Evolutionary conservation across 805 yeast genomes (phyloP).

Genomic region (Ogataea nonfermentans): DNA sequence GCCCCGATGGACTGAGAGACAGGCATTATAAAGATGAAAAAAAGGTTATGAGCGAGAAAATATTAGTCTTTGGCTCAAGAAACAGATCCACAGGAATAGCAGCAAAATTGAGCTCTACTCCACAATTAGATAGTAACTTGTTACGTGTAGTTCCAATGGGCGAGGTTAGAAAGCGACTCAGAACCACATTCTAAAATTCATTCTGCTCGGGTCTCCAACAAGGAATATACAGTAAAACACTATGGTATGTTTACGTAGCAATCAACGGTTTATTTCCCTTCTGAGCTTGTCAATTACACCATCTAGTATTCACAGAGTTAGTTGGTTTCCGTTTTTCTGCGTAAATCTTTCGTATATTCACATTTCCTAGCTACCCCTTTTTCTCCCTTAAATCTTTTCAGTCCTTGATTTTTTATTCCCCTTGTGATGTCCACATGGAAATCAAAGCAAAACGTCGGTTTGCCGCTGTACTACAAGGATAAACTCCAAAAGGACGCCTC

Average conservation of each 20-base stretch:
- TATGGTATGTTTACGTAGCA: too few species aligned
- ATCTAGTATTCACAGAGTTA: too few species aligned
- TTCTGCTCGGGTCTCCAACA: too few species aligned
- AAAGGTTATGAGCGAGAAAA: conserved; percentile 10
- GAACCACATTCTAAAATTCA: too few species aligned
- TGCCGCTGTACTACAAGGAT: conserved; percentile 56
- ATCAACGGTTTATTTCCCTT: background rate
- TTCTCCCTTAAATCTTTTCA: conserved; percentile 1
- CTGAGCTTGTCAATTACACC: background rate
- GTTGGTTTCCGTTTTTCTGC: too few species aligned
- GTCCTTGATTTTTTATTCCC: background rate
- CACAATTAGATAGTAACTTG: too few species aligned
- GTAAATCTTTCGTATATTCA: too few species aligned
- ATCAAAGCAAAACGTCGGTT: conserved; percentile 26
- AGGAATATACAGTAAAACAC: too few species aligned
- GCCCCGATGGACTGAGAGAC: conserved; percentile 60
- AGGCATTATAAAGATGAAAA: conserved; percentile 8
- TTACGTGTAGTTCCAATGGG: too few species aligned
- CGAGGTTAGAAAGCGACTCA: too few species aligned
- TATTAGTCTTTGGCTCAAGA: background rate
- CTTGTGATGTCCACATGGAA: conserved; percentile 21
- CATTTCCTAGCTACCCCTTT: background rate
- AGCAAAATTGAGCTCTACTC: too few species aligned
- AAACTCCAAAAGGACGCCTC: conserved; percentile 33
- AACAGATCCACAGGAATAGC: too few species aligned